These are phyloP conservation scores for Curvularia lunata DNA, from an alignment of 2,329 filamentous ascomycete species.

Conservation along the genomic window DNA sequence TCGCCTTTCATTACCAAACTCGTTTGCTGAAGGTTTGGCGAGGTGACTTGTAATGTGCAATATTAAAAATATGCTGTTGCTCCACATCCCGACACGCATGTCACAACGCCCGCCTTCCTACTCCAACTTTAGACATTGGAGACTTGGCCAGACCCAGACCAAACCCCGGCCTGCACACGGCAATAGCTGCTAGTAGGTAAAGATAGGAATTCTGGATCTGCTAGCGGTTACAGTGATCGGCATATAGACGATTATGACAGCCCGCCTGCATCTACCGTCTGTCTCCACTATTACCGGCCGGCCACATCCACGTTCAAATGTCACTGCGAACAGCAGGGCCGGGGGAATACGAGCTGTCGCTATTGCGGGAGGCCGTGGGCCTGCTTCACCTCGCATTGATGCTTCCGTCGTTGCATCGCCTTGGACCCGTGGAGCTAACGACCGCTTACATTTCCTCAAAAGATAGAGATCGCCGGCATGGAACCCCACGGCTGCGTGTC, in stretches of 20 bases:
- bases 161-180: not conserved
- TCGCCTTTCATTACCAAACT: slow-evolving; percentile 1
- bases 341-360: slow-evolving; percentile 2
- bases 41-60: not conserved
- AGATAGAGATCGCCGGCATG: not conserved
- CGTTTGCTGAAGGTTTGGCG: slow-evolving; percentile 4
- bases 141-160: not conserved
- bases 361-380: not conserved
- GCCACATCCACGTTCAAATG: not conserved
- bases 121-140: not conserved
- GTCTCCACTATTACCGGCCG: slow-evolving; percentile 11
- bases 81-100: not conserved
- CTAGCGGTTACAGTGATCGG: slow-evolving; percentile 2
- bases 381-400: not conserved
- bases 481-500: not conserved
- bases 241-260: slow-evolving; percentile 9
- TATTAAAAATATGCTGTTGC: not conserved
- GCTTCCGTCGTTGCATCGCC: not conserved
- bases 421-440: not conserved
- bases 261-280: slow-evolving; percentile 9
- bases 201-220: not conserved
- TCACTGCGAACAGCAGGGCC: not conserved
- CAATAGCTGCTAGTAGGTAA: not conserved
- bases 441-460: slow-evolving; percentile 5
- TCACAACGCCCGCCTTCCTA: not conserved